Base-by-base conservation (phyloP, 768 basidiomycete species). In the Xerocomellus intermedius region DNA sequence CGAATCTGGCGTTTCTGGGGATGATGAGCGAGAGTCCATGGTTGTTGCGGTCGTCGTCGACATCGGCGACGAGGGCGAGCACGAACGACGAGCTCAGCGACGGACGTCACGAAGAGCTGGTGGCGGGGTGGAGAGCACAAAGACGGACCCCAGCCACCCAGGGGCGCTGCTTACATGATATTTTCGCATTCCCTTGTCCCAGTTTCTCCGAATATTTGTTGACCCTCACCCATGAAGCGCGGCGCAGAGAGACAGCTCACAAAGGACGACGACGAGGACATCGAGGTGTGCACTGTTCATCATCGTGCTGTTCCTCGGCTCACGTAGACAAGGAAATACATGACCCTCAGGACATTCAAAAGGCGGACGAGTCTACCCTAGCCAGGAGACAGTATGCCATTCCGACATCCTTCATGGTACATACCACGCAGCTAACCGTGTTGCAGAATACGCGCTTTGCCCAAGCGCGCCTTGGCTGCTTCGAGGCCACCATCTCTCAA, bases 201-300 rank as follows among this genome's bases (percentile, higher is more conserved):
- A n/a, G 21, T 41, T 50, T 47, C 32, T 45, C 17, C 47, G n/a
- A 4, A 30, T 36, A 46, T 46, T 56, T 36, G 48, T 46, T 56
- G 43, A 24, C 37, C 48, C 41, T 54, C 56, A 67, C 45, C n/a
- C 62, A 86, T 90, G 86, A 91, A 91, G 72, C 82, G 89, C 68
- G 80, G 77, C 52, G 89, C 89, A 67, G 89, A 91, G 48, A 81
- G 73, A 56, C 86, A 92, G 62, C 65, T 92, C 33, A 76, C 78
- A 12, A 89, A 83, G 62, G 85, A 85, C 55, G 77, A 75, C 24
- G 75, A 73, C 17, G 73, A 70, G 17, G 74, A 75, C 5, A 64
- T 70, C n/a, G 63, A 73, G 67, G 71, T 74, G 16, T 26, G 64
- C 37, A 9, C 24, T 8, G 2, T 3, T 19, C 42, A 3, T 33